Evolutionary conservation across 1,284 basidiomycete species (phyloP), one percentile per base, ranked within the genome.

Genomic region (Peniophora sp.): DNA sequence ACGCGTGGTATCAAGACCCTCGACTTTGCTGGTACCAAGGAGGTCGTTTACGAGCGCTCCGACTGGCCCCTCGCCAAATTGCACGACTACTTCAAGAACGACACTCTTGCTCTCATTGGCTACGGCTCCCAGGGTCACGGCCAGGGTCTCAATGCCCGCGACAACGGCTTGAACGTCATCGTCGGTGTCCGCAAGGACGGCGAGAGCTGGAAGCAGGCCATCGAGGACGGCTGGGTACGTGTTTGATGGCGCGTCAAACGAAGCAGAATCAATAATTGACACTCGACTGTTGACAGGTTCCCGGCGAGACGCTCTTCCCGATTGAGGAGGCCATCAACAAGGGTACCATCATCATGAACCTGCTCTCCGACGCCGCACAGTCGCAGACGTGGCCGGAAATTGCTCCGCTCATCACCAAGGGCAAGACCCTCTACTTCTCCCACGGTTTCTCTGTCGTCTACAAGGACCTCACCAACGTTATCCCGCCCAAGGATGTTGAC

Each of bases 41-140:
- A 99, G 76, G 82, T 81, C 60, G 94, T 99, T 52, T 99, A 97
- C 71, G 96, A 99, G 80, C 92, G 95, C 59, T 82, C 81, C 63
- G 96, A 99, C 81, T 99, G 97, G 97, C 97, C 96, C 42, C 75
- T 96, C 55, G 85, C 93, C 62, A 97, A 92, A 74, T 86, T 99
- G 68, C 96, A 98, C 71, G 94, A 98, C 67, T 97, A 94, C 79
- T 97, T 99, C 82, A 98, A 98, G 76, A 88, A 98, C 68, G 97
- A 99, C 74, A 98, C 96, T 59, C 92, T 99, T 56, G 96, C 96
- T 58, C 84, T 99, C 71, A 97, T 98, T 62, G 94, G 97, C 57
- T 99, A 99, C 69, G 97, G 97, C 59, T 98, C 97, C n/a, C 92
- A 94, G 74, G 95, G 95, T 50, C 96, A 99, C 71, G 97, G 95